These are phyloP conservation scores for Hericium alpestre DNA, from an alignment of 768 basidiomycete species.

Conservation along the genomic window DNA sequence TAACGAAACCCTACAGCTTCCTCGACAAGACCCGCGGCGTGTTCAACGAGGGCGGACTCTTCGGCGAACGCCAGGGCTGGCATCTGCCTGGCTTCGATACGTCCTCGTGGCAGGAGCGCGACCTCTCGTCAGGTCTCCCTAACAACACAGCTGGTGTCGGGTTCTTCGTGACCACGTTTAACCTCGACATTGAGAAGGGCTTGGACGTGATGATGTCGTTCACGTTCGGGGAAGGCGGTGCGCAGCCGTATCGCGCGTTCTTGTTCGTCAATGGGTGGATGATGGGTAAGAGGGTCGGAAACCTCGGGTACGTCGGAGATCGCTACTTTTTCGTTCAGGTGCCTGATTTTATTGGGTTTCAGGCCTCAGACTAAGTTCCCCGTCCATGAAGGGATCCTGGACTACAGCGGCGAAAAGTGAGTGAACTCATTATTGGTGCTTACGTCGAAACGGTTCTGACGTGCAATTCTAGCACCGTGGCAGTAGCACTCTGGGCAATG, in stretches of 20 bases:
- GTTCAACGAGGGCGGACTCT: constrained; percentile 37
- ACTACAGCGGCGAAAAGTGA: constrained; percentile 65
- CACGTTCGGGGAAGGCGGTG: constrained; percentile 44
- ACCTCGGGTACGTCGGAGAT: constrained; percentile 17
- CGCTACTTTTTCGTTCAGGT: neutral
- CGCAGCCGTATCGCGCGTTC: constrained; percentile 60
- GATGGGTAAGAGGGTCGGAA: constrained; percentile 56
- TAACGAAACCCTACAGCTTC: constrained; percentile 35
- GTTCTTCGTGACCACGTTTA: constrained; percentile 71
- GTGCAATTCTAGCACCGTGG: constrained; percentile 4
- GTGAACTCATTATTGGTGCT: constrained; percentile 13
- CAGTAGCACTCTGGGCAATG: constrained; percentile 25
- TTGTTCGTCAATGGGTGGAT: constrained; percentile 85
- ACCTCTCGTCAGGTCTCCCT: constrained; percentile 51
- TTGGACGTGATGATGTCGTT: constrained; percentile 67
- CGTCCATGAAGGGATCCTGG: constrained; percentile 70
- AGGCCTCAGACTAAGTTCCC: constrained; percentile 78
- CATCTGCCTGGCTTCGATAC: constrained; percentile 50
- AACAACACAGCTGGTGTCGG: constrained; percentile 55
- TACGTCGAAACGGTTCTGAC: neutral
- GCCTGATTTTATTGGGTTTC: neutral
- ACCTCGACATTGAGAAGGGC: constrained; percentile 44
- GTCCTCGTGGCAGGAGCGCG: constrained; percentile 46
- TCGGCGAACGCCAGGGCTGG: constrained; percentile 36
- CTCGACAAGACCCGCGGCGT: constrained; percentile 50